Percentiles rank a stretch among this genome's conserved stretches.
Evolutionary conservation across 2,329 filamentous ascomycete genomes (phyloP).

Genomic region (Chaetomium sp.): DNA sequence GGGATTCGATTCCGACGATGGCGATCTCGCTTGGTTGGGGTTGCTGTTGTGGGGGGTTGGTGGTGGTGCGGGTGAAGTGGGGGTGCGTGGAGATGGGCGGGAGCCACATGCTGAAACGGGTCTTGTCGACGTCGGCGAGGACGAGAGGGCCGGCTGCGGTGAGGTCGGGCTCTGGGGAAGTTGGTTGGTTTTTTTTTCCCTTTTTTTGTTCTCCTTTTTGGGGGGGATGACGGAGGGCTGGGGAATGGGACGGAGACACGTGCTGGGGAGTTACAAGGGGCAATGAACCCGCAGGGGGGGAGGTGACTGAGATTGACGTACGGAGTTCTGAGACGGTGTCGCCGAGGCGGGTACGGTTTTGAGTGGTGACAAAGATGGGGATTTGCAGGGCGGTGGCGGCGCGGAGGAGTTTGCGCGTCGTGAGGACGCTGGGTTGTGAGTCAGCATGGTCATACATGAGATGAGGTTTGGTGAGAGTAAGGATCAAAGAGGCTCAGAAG

Average conservation of each 20-base stretch:
- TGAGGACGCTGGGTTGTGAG: slow-evolving; percentile 59
- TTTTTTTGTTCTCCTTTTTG: not conserved
- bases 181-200: not conserved
- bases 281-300: not conserved
- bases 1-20: slow-evolving; percentile 87
- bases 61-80: slow-evolving; percentile 29
- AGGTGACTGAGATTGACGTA: not conserved
- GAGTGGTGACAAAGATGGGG: slow-evolving; percentile 84
- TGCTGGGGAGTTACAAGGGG: too few species aligned
- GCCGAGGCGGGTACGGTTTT: slow-evolving; percentile 77
- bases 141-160: slow-evolving; percentile 51
- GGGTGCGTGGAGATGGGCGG: slow-evolving; percentile 59
- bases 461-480: not conserved
- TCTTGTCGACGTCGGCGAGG: slow-evolving; percentile 72
- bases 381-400: slow-evolving; percentile 68
- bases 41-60: not conserved
- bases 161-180: slow-evolving; percentile 47
- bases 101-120: slow-evolving; percentile 83
- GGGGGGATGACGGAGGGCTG: not conserved
- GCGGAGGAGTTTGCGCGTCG: slow-evolving; percentile 68
- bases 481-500: slow-evolving; percentile 8
- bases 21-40: slow-evolving; percentile 53
- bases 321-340: slow-evolving; percentile 73
- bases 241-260: too few species aligned
- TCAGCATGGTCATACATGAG: not conserved